These are phyloP conservation scores for Boehmeria nivea DNA, from an alignment of 306 rosid genomes.

Conservation along the genomic window DNA sequence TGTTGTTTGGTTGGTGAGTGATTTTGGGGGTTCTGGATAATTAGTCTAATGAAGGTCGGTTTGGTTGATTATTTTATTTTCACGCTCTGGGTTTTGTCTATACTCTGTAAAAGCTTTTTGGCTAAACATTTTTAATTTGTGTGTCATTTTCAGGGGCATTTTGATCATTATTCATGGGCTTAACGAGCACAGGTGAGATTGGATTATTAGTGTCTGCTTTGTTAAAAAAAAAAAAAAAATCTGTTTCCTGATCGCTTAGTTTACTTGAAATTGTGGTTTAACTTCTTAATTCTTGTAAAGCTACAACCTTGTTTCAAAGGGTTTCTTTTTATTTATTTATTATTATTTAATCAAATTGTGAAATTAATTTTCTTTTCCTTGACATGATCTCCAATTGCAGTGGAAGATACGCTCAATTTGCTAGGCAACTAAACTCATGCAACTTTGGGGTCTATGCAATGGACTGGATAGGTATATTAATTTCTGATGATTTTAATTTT, in stretches of 20 bases:
- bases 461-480: conserved; percentile 98
- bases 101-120: not conserved
- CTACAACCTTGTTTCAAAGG: not conserved
- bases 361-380: conserved; percentile 2
- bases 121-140: not conserved
- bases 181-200: conserved; percentile 83
- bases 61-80: not conserved
- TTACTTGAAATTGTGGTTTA: no score
- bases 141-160: conserved; percentile 69
- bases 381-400: conserved; percentile 43
- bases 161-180: conserved; percentile 87
- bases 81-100: not conserved
- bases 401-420: conserved; percentile 88
- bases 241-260: no score
- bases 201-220: not conserved
- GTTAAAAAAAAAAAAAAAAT: no score
- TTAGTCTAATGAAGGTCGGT: not conserved
- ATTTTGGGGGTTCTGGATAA: conserved; percentile 1
- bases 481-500: not conserved
- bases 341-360: not conserved
- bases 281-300: no score
- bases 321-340: no score
- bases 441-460: conserved; percentile 93
- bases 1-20: not conserved
- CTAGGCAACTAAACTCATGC: conserved; percentile 65